Conservation (phyloP, 768 basidiomycete genomes). For the Phallus indusiatus region DNA sequence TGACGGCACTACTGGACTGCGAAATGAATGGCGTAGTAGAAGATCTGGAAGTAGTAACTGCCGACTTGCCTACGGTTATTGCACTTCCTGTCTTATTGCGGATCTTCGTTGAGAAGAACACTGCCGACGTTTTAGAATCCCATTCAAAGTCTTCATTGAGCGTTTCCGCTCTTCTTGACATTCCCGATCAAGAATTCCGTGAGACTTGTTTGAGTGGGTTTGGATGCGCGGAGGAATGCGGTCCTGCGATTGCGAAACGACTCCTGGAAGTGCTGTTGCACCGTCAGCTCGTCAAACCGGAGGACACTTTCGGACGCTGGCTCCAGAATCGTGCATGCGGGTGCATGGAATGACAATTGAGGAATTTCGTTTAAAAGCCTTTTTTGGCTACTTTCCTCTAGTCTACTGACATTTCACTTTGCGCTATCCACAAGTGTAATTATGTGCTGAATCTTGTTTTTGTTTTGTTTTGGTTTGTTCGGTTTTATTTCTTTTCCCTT, state of each 20-base stretch:
- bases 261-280: conserved; percentile 40
- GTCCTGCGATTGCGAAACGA: conserved; percentile 45
- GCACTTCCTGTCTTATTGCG: conserved; percentile 61
- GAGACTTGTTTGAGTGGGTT: conserved; percentile 65
- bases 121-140: conserved; percentile 16
- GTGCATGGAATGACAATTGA: too few species aligned
- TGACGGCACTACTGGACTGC: conserved; percentile 45
- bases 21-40: conserved; percentile 19
- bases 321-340: neutral
- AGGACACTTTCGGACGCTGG: conserved; percentile 3
- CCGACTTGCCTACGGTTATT: conserved; percentile 64
- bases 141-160: conserved; percentile 17
- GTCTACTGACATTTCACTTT: too few species aligned
- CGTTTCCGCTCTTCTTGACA: conserved; percentile 45
- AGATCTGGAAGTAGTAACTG: conserved; percentile 45
- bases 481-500: too few species aligned
- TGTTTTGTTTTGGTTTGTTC: too few species aligned
- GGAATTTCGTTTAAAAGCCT: too few species aligned
- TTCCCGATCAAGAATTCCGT: conserved; percentile 57
- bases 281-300: conserved; percentile 8
- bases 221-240: conserved; percentile 68
- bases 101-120: conserved; percentile 23
- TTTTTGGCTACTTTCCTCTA: too few species aligned
- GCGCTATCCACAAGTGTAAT: too few species aligned
- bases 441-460: too few species aligned